Conservation (phyloP, 768 basidiomycete genomes). For the Suillus fuscotomentosus region DNA sequence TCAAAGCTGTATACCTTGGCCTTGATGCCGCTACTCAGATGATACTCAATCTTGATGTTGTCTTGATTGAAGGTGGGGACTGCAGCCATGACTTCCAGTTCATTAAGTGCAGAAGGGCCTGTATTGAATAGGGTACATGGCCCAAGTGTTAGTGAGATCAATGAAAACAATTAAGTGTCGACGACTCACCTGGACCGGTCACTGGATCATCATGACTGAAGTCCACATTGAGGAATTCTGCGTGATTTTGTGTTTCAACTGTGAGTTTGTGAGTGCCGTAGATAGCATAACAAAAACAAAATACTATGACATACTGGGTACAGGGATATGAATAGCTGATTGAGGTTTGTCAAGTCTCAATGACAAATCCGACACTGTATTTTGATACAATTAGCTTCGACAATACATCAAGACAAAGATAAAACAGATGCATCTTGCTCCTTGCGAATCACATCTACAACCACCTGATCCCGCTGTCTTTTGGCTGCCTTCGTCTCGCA, state of each 20-base stretch:
- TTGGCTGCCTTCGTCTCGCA: background rate
- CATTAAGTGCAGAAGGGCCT: no score
- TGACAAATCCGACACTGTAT: background rate
- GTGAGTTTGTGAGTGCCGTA: background rate
- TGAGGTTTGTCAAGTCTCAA: background rate
- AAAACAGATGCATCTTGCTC: background rate
- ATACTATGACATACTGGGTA: background rate
- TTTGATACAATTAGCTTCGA: background rate
- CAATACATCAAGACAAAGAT: background rate
- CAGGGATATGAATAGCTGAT: background rate
- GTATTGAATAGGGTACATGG: no score
- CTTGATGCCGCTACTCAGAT: slow-evolving; percentile 15
- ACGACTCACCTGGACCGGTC: no score
- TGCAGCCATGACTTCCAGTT: no score
- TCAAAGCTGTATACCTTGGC: slow-evolving; percentile 14
- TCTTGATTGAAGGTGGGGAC: no score
- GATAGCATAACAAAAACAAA: background rate
- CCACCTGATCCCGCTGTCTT: background rate
- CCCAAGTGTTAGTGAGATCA: no score
- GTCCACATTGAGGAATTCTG: background rate
- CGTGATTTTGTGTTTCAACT: background rate
- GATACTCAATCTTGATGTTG: no score
- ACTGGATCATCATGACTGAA: no score
- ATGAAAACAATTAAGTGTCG: no score
- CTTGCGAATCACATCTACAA: background rate